Percentiles rank a stretch among this genome's conserved stretches.
Evolutionary conservation across 2,329 filamentous ascomycete species (phyloP).

Genomic region (Curvularia spicifera): DNA sequence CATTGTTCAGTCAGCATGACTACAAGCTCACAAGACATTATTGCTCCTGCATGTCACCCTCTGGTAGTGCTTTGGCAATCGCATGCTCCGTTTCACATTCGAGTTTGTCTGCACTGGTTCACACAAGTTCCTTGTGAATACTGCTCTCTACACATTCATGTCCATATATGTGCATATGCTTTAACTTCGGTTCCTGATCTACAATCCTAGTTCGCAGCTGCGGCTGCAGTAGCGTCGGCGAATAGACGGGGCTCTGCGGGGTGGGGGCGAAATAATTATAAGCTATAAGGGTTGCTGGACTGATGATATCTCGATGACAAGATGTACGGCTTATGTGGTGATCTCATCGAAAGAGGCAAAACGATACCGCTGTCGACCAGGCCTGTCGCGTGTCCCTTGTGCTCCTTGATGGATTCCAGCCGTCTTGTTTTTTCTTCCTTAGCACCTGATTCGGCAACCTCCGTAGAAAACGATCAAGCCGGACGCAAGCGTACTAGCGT

Average conservation of each 20-base stretch:
- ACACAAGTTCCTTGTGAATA: not conserved
- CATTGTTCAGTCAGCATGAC: not conserved
- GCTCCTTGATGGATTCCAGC: constrained; percentile 2
- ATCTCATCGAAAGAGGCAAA: constrained; percentile 12
- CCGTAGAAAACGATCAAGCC: constrained; percentile 16
- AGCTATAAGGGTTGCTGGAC: not conserved
- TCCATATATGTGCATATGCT: not conserved
- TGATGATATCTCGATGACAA: not conserved
- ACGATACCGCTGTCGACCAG: not conserved
- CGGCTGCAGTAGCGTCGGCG: constrained; percentile 15
- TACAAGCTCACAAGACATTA: not conserved
- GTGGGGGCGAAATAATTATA: not conserved
- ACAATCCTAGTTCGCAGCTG: constrained; percentile 8
- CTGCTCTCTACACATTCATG: not conserved
- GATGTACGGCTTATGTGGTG: constrained; percentile 3
- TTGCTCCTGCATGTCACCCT: not conserved
- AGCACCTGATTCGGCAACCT: constrained; percentile 15
- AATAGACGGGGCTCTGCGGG: constrained; percentile 9
- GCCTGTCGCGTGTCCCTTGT: not conserved
- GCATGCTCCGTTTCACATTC: not conserved
- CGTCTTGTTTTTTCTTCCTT: not conserved
- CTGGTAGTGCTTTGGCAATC: not conserved
- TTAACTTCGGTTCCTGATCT: constrained; percentile 15
- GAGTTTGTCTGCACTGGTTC: not conserved
- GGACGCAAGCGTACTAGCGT: constrained; percentile 7